These are phyloP conservation scores for Candida nitratophila DNA, from an alignment of 805 yeast species.

Conservation along the genomic window DNA sequence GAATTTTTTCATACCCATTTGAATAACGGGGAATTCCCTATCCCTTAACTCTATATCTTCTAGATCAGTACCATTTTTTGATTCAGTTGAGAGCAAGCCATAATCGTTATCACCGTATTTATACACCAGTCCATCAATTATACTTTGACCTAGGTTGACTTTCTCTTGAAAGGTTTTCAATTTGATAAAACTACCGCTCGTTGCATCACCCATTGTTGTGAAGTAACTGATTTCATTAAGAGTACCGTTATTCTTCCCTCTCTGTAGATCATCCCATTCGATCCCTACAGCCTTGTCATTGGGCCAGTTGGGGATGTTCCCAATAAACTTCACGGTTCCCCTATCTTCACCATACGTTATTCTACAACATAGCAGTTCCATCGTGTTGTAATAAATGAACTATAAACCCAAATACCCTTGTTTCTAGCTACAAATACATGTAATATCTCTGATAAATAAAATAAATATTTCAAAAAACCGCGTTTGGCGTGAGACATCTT, in stretches of 20 bases:
- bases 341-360: conserved; percentile 34
- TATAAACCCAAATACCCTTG: not conserved
- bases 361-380: conserved; percentile 10
- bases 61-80: not conserved
- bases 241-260: conserved; percentile 72
- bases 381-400: not conserved
- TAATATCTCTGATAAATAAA: too few relatives aligned
- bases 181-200: conserved; percentile 62
- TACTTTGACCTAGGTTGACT: conserved; percentile 16
- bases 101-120: conserved; percentile 38
- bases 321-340: conserved; percentile 61
- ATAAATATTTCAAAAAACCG: not conserved
- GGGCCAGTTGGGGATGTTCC: conserved; percentile 60
- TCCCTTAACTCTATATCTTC: conserved; percentile 10
- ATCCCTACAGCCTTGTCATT: conserved; percentile 55
- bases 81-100: not conserved
- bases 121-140: conserved; percentile 42
- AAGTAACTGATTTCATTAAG: conserved; percentile 53
- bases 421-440: too few relatives aligned
- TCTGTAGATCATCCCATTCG: conserved; percentile 70
- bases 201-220: conserved; percentile 19
- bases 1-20: conserved; percentile 49
- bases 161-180: conserved; percentile 32
- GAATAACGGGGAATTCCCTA: conserved; percentile 18
- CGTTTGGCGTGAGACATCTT: not conserved